Percentiles rank a stretch among this genome's conserved stretches.
These are phyloP conservation scores for Lactifluus piperatus DNA, from an alignment of 768 basidiomycete genomes.

Conservation along the genomic window DNA sequence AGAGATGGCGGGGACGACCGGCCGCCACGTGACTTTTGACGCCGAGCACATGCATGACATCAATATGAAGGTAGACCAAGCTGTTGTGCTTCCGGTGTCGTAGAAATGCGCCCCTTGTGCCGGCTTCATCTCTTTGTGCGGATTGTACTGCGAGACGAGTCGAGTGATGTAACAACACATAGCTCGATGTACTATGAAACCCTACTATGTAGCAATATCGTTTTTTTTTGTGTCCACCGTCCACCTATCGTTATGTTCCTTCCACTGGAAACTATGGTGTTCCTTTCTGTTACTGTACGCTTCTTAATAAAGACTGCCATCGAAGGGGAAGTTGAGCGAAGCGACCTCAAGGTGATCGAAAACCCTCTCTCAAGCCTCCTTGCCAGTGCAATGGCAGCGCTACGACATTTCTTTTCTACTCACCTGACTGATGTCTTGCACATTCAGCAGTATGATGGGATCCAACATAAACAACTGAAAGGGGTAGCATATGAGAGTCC, in stretches of 20 bases:
- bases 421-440: background rate
- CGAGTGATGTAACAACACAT: background rate
- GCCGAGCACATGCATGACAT: conserved; percentile 6
- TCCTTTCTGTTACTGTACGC: background rate
- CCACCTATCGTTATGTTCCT: background rate
- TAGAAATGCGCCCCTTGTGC: background rate
- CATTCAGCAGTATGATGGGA: too few species aligned
- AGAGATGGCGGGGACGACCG: too few species aligned
- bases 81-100: background rate
- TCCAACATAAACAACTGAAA: too few species aligned
- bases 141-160: background rate
- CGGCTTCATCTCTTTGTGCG: background rate
- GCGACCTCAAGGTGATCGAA: background rate
- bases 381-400: background rate
- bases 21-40: background rate
- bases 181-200: too few species aligned
- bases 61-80: conserved; percentile 5
- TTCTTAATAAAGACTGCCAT: background rate
- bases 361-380: background rate
- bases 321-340: background rate
- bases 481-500: too few species aligned
- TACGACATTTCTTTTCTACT: background rate
- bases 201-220: background rate
- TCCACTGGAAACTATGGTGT: background rate
- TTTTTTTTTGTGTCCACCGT: background rate